phyloP scores from a whole-genome alignment of 169 alveolate genomes.

The Plasmodium billcollinsi region DNA sequence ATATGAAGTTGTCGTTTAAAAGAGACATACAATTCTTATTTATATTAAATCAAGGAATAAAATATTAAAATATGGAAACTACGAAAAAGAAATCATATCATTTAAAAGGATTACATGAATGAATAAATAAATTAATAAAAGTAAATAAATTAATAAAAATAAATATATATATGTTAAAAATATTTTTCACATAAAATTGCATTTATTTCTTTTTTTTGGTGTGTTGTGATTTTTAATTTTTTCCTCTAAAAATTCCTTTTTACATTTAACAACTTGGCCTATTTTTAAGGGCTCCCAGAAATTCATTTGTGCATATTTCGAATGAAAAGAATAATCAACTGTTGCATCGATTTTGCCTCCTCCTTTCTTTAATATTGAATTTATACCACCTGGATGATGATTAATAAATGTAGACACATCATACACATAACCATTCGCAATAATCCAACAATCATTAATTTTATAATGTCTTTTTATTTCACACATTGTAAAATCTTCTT shows the following conservation, averaged over 20 bases:
- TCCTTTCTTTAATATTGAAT: conserved; percentile 60
- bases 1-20: too few species aligned
- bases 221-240: background rate
- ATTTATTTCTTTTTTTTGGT: conserved; percentile 9
- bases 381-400: conserved; percentile 87
- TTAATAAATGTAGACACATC: conserved; percentile 82
- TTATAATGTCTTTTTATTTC: conserved; percentile 76
- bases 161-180: background rate
- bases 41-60: too few species aligned
- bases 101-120: too few species aligned
- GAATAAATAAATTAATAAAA: background rate
- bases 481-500: conserved; percentile 49
- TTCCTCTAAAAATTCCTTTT: conserved; percentile 20
- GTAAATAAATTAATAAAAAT: background rate
- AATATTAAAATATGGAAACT: too few species aligned
- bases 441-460: conserved; percentile 83
- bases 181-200: conserved; percentile 22
- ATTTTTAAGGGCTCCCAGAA: conserved; percentile 69
- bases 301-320: conserved; percentile 56
- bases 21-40: too few species aligned
- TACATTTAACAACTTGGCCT: conserved; percentile 43
- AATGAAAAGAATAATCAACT: conserved; percentile 47
- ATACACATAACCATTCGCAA: conserved; percentile 85
- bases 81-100: too few species aligned
- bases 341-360: conserved; percentile 32